These are phyloP conservation scores for Pulveroboletus sp. DNA, from an alignment of 768 basidiomycete genomes.

Conservation along the genomic window DNA sequence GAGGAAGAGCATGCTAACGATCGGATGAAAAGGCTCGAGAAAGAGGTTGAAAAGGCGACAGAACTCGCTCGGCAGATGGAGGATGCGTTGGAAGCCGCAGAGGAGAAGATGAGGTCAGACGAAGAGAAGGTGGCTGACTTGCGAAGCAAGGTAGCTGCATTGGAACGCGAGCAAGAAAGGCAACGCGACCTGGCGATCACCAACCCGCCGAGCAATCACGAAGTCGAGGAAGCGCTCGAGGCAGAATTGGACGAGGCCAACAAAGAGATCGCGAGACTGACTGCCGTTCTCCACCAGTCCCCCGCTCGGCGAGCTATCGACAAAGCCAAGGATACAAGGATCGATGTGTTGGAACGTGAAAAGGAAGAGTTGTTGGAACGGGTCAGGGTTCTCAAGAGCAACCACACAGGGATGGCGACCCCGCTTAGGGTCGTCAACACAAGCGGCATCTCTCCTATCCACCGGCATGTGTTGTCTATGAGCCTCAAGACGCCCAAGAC, in stretches of 20 bases:
- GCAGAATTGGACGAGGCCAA: constrained; percentile 74
- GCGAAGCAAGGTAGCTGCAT: constrained; percentile 44
- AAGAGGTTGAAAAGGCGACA: constrained; percentile 47
- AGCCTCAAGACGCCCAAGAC: constrained; percentile 68
- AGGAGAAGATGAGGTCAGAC: constrained; percentile 64
- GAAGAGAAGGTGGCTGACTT: constrained; percentile 51
- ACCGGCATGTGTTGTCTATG: constrained; percentile 66
- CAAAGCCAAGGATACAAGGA: constrained; percentile 68
- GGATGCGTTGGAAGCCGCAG: constrained; percentile 69
- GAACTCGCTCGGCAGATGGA: constrained; percentile 67
- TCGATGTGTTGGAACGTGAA: constrained; percentile 72
- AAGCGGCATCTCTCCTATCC: constrained; percentile 72
- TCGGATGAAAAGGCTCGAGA: constrained; percentile 48
- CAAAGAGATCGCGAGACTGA: constrained; percentile 68
- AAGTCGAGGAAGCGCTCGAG: constrained; percentile 61
- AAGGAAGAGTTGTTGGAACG: constrained; percentile 73
- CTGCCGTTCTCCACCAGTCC: constrained; percentile 63
- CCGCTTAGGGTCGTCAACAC: constrained; percentile 53
- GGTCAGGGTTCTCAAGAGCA: constrained; percentile 54
- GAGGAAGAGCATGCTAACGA: constrained; percentile 48
- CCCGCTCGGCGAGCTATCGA: constrained; percentile 76
- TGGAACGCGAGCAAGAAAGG: constrained; percentile 57
- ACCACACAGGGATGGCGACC: constrained; percentile 49
- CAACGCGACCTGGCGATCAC: constrained; percentile 24
- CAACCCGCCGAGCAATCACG: constrained; percentile 38